Conservation (phyloP, 1,284 basidiomycete species). For the Ustilago crameri region DNA sequence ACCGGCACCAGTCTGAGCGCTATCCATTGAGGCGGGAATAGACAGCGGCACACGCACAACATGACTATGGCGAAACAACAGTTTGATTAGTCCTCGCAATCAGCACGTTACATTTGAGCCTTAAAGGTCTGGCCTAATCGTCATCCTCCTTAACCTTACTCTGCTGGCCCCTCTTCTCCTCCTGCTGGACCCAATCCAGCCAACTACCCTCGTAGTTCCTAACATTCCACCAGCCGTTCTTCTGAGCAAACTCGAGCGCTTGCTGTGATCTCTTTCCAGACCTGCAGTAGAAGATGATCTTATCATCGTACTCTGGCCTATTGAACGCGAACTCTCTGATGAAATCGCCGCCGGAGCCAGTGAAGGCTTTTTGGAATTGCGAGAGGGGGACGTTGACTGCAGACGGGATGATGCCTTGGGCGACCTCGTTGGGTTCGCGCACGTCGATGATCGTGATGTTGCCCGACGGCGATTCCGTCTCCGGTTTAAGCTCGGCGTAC, state of each 20-base stretch:
- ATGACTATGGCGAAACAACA: too few relatives aligned
- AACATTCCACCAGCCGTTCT: conserved; percentile 83
- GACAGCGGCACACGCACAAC: too few relatives aligned
- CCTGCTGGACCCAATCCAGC: conserved; percentile 85
- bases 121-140: too few relatives aligned
- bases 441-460: conserved; percentile 75
- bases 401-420: conserved; percentile 93
- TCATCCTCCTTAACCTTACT: conserved; percentile 66
- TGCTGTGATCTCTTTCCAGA: conserved; percentile 85
- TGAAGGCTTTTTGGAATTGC: conserved; percentile 77
- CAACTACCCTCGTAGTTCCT: conserved; percentile 91
- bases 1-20: too few relatives aligned
- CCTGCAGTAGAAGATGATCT: conserved; percentile 92
- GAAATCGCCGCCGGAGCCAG: conserved; percentile 69
- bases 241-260: conserved; percentile 84
- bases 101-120: too few relatives aligned
- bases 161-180: conserved; percentile 55
- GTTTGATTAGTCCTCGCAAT: too few relatives aligned
- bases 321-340: conserved; percentile 78
- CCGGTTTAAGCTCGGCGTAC: conserved; percentile 86
- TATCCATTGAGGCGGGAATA: too few relatives aligned
- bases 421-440: conserved; percentile 90
- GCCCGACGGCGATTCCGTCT: conserved; percentile 80
- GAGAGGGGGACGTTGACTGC: conserved; percentile 93
- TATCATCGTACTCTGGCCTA: conserved; percentile 80